Evolutionary conservation across 2,329 filamentous ascomycete species (phyloP).

Genomic region (Lecanicillium sp.): DNA sequence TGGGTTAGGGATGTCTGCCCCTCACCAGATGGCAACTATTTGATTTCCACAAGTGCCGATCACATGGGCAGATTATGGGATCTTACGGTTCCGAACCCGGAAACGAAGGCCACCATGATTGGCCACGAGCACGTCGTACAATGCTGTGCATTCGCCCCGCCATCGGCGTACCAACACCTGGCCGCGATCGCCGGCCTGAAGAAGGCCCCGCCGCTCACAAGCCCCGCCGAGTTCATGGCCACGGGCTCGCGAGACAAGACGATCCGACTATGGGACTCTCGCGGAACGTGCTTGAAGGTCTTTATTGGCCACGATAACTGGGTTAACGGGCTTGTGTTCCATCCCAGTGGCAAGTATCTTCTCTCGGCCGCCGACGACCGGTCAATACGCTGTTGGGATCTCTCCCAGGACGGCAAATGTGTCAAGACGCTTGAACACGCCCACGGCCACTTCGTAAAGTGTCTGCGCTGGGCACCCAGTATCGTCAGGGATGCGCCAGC

Average conservation of each 20-base stretch:
- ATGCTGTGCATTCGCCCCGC: constrained; percentile 81
- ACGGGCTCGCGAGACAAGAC: constrained; percentile 87
- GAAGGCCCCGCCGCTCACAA: constrained; percentile 67
- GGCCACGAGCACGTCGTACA: constrained; percentile 84
- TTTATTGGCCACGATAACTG: constrained; percentile 90
- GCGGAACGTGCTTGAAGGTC: constrained; percentile 79
- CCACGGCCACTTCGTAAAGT: constrained; percentile 80
- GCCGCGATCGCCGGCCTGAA: constrained; percentile 74
- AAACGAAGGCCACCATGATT: constrained; percentile 72
- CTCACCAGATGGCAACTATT: constrained; percentile 74
- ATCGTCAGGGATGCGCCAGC: constrained; percentile 54
- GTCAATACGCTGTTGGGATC: constrained; percentile 88
- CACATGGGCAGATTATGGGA: constrained; percentile 82
- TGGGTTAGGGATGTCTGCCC: constrained; percentile 90
- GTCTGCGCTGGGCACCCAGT: constrained; percentile 80
- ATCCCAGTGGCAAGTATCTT: constrained; percentile 86
- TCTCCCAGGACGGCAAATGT: constrained; percentile 82
- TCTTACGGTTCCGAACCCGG: constrained; percentile 55
- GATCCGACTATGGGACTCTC: constrained; percentile 81
- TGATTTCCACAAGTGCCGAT: constrained; percentile 79
- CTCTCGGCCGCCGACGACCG: constrained; percentile 85
- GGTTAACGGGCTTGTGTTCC: constrained; percentile 80
- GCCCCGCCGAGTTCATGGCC: constrained; percentile 79
- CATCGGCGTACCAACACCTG: constrained; percentile 70
- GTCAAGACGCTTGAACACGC: constrained; percentile 74